phyloP scores from a whole-genome alignment of 2,329 filamentous ascomycete species.

The Mollisia scopiformis region DNA sequence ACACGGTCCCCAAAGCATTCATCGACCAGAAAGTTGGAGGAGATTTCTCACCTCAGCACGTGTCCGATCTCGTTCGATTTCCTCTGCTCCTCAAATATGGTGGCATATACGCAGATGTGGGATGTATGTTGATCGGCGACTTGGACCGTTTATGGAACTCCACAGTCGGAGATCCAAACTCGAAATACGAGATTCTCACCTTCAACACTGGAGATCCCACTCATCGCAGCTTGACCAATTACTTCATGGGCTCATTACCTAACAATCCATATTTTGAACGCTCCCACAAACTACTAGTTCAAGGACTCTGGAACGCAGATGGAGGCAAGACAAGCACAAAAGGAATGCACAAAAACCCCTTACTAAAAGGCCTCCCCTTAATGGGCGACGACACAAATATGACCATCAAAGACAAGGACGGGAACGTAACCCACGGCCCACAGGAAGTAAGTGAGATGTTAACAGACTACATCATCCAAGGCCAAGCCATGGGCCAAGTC shows the following conservation, averaged over 20 bases:
- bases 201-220: conserved; percentile 45
- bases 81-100: conserved; percentile 59
- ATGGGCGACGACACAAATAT: conserved; percentile 35
- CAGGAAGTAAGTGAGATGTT: too few species aligned
- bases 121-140: conserved; percentile 59
- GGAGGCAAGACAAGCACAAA: conserved; percentile 51
- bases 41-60: conserved; percentile 54
- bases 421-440: too few species aligned
- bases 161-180: conserved; percentile 49
- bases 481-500: conserved; percentile 53
- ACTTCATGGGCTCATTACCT: conserved; percentile 45
- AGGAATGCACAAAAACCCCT: conserved; percentile 50
- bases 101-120: conserved; percentile 61
- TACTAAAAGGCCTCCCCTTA: conserved; percentile 49
- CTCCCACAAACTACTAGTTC: conserved; percentile 52
- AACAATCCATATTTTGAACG: conserved; percentile 53
- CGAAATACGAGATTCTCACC: conserved; percentile 50
- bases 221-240: conserved; percentile 48
- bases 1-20: conserved; percentile 53
- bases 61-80: conserved; percentile 59
- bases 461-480: conserved; percentile 61
- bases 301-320: conserved; percentile 51
- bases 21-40: conserved; percentile 51
- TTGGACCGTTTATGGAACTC: conserved; percentile 55
- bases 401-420: too few species aligned